Percentiles rank a stretch among this genome's conserved stretches.
phyloP scores from a whole-genome alignment of 495 filamentous ascomycete species.

The Podospora pseudocomata region DNA sequence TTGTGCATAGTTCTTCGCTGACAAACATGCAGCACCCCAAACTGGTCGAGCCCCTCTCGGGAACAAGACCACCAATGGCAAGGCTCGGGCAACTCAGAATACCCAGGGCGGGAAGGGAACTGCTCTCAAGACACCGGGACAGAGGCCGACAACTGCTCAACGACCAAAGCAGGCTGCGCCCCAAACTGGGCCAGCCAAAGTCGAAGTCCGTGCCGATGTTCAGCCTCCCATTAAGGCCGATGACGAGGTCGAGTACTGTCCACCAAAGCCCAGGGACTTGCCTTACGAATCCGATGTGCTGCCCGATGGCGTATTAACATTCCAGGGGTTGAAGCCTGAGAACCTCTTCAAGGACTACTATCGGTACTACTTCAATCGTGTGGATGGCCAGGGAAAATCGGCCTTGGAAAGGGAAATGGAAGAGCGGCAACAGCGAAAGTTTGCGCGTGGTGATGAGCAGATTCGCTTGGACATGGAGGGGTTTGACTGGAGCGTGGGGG shows the following conservation, averaged over 20 bases:
- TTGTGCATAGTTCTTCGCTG: slow-evolving; percentile 19
- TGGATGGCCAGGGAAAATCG: slow-evolving; percentile 65
- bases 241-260: slow-evolving; percentile 57
- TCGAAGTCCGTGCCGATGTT: slow-evolving; percentile 40
- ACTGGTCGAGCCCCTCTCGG: slow-evolving; percentile 74
- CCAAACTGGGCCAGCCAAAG: slow-evolving; percentile 44
- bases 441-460: slow-evolving; percentile 56
- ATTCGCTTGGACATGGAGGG: slow-evolving; percentile 56
- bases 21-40: slow-evolving; percentile 52
- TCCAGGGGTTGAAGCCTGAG: slow-evolving; percentile 45
- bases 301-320: slow-evolving; percentile 53
- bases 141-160: slow-evolving; percentile 33
- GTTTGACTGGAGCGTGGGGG: slow-evolving; percentile 50
- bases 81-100: slow-evolving; percentile 65
- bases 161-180: slow-evolving; percentile 40
- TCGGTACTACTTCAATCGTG: slow-evolving; percentile 59
- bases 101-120: slow-evolving; percentile 40
- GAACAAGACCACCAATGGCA: slow-evolving; percentile 93
- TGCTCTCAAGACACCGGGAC: slow-evolving; percentile 11
- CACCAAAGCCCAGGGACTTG: slow-evolving; percentile 53
- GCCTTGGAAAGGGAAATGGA: slow-evolving; percentile 58
- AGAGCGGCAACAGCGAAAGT: slow-evolving; percentile 48
- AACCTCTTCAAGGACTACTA: slow-evolving; percentile 70
- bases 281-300: slow-evolving; percentile 77
- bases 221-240: slow-evolving; percentile 39